Base-by-base conservation (phyloP, 345 rosid species). In the Populus pruinosa region DNA sequence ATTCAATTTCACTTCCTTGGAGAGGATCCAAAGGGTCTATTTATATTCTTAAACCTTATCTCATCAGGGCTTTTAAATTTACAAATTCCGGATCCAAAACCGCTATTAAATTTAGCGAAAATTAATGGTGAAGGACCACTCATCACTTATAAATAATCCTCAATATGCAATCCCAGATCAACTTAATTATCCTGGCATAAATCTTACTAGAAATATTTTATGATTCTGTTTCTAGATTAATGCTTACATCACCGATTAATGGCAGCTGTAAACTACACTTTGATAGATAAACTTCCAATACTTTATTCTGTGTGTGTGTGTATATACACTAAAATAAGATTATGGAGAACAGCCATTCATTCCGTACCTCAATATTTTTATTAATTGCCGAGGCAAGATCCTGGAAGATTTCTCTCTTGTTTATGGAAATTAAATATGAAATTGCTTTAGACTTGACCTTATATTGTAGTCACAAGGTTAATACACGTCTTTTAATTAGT, bases 141-240 rank as follows among this genome's bases (percentile, higher is more conserved):
- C 59, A 53, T 38, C 39, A 33, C 2, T 50, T 6, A 50, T 50
- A 5, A 17, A 50, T 18, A 50, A 18, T 50, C 18, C 56, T 6
- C n/a, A 50, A 1, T 5, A 17, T 50, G 23, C 20, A 20, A 53
- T 53, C 17, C 17, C 59, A 6, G 9, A 20, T 11, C 23, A 20
- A 2, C n/a, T 53, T 53, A 55, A 7, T 20, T 55, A 55, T 55
- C 7, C 8, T 43, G 47, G 10, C 13, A 43, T 8, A 8, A 8
- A 43, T 43, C 6, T 8, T 43, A 43, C 10, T 7, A 39, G 1
- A 39, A 14, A 14, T 13, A 6, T 35, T 23, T 25, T 1, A 65
- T 81, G 86, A 85, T 85, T 83, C 87, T 53, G 80, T 75, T 83
- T 82, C 83, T 83, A 76, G 86, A 87, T 83, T 47, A 78, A 61